Evolutionary conservation across 2,329 filamentous ascomycete species (phyloP), one percentile per base, ranked within the genome.

Genomic region (Cladophialophora yegresii): DNA sequence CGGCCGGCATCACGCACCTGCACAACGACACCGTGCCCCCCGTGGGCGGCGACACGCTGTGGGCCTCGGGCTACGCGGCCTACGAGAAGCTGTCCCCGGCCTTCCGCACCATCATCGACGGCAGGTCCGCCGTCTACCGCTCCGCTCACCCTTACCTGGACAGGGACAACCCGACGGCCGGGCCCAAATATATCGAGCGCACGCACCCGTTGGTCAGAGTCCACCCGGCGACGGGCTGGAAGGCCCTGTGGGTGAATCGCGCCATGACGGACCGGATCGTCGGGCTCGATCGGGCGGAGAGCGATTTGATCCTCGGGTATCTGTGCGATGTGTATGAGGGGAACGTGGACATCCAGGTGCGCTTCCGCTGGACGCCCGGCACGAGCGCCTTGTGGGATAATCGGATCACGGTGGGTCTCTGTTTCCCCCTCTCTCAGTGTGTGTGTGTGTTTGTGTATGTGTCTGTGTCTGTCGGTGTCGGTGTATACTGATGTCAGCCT

Each of bases 1-100:
- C 83, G 0, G 81, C 81, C 9, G 83, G 84, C 65, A 84, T 84
- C 71, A 81, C 83, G 10, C 81, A 82, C 56, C 77, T 85, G 45
- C 81, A 83, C 53, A 80, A 84, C 16, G 75, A 80, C 54, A 77
- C 78, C 3, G 72, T 83, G 0, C 82, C 83, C 0, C 73, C 74
- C 65, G 77, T 71, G n/a, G 81, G 81, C 12, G 82, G 64, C 62
- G 81, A 82, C 66, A 82, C 79, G 36, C 74, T 84, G 3, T 84
- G 81, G 80, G 80, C 82, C 49, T 79, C 80, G 12, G 80, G 80
- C 8, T 80, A 79, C 65, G 83, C 85, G 66, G 75, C 84, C 20
- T 86, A 85, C 63, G 84, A 86, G 68, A 77, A 82, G 4, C 75
- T 86, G 7, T 85, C 83, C 0, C 75, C 77, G 10, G 69, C 66